phyloP scores from a whole-genome alignment of 139 green algal species.

The Monoraphidium neglectum region DNA sequence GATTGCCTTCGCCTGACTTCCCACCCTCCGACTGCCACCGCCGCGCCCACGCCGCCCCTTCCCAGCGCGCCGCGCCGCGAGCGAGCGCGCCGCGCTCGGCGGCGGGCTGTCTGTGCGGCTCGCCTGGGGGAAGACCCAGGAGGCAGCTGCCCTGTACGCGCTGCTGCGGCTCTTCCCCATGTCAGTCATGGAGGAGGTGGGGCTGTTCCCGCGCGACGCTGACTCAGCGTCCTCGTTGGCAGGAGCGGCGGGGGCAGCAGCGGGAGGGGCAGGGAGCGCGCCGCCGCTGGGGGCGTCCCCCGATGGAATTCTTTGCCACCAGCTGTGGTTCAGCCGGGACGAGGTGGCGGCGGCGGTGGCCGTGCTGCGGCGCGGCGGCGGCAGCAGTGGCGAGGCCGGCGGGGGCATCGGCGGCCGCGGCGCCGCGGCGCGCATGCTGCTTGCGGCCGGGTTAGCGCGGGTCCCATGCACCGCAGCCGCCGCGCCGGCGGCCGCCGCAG shows the following conservation, averaged over 20 bases:
- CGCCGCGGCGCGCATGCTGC: slow-evolving; percentile 6
- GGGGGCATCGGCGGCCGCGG: not conserved
- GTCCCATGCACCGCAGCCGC: slow-evolving; percentile 3
- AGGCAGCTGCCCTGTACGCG: slow-evolving; percentile 49
- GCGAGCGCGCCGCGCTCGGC: slow-evolving; percentile 20
- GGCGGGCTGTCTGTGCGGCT: slow-evolving; percentile 43
- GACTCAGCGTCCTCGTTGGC: not conserved
- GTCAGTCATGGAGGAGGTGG: slow-evolving; percentile 34
- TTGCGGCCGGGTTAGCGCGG: not conserved
- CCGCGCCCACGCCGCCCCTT: too few relatives aligned
- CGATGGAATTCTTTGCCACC: slow-evolving; percentile 52
- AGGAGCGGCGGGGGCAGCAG: not conserved
- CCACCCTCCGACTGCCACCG: too few relatives aligned
- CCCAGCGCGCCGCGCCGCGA: slow-evolving; percentile 14
- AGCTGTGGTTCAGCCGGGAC: not conserved
- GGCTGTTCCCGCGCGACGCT: not conserved
- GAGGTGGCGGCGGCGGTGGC: slow-evolving; percentile 18
- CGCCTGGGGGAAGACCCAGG: slow-evolving; percentile 72
- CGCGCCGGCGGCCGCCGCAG: too few relatives aligned
- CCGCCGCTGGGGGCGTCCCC: slow-evolving; percentile 66
- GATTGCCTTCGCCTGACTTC: too few relatives aligned
- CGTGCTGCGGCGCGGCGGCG: not conserved
- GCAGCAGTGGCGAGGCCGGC: slow-evolving; percentile 12
- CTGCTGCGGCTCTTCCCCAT: slow-evolving; percentile 50
- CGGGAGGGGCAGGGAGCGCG: slow-evolving; percentile 24